phyloP scores from a whole-genome alignment of 2,329 filamentous ascomycete species.

The Venturia nashicola region DNA sequence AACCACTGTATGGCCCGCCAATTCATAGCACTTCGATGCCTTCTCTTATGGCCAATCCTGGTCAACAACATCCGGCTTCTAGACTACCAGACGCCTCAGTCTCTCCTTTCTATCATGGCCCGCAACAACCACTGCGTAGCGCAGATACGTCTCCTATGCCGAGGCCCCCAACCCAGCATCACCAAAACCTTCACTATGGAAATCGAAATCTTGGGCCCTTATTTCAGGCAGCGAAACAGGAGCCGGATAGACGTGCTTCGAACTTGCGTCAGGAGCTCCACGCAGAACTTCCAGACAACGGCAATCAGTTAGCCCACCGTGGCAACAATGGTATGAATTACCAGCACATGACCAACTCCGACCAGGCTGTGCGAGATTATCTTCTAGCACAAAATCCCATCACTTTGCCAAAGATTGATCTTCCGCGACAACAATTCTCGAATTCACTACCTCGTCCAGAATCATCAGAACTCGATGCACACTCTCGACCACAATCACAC shows the following conservation, averaged over 20 bases:
- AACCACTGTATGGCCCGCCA: neutral
- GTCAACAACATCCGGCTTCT: neutral
- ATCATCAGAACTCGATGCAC: neutral
- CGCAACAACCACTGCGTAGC: conserved; percentile 1
- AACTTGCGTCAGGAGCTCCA: conserved; percentile 30
- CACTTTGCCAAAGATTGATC: neutral
- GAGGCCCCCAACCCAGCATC: neutral
- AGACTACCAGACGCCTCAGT: neutral
- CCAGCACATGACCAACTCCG: neutral
- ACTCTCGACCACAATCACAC: neutral
- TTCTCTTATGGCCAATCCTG: neutral
- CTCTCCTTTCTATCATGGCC: conserved; percentile 4
- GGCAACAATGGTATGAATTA: neutral
- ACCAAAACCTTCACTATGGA: conserved; percentile 23
- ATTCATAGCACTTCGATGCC: conserved; percentile 3
- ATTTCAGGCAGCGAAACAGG: conserved; percentile 34
- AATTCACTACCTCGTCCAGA: neutral
- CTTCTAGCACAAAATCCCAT: neutral
- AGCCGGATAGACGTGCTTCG: conserved; percentile 29
- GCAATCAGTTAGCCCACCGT: conserved; percentile 10
- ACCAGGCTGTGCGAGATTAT: conserved; percentile 1
- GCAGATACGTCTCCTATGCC: conserved; percentile 2
- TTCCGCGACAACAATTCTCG: neutral
- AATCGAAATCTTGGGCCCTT: conserved; percentile 36
- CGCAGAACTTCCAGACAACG: conserved; percentile 4